These are phyloP conservation scores for Cubamyces sp. DNA, from an alignment of 768 basidiomycete genomes.

Conservation along the genomic window DNA sequence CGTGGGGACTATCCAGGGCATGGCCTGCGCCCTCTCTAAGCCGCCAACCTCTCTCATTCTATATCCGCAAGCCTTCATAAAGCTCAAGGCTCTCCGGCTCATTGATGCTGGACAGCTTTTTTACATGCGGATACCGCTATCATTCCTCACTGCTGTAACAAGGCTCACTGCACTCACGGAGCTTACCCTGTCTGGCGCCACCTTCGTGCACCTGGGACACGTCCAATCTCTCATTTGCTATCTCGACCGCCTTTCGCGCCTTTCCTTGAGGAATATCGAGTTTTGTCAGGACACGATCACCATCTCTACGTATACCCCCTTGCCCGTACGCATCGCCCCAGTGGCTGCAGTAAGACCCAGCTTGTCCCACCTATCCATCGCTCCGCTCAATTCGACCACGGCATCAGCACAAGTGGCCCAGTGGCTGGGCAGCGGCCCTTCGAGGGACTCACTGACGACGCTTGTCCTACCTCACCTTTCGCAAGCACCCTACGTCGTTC, in stretches of 20 bases:
- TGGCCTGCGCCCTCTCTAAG: not conserved
- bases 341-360: not conserved
- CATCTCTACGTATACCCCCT: too few species aligned
- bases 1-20: not conserved
- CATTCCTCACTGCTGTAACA: not conserved
- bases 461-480: not conserved
- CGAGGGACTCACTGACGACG: not conserved
- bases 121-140: not conserved
- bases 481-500: not conserved
- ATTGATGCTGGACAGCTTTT: not conserved
- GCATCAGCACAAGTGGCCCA: not conserved
- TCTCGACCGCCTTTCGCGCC: not conserved
- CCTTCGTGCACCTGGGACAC: not conserved
- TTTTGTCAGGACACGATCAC: not conserved
- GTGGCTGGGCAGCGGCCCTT: not conserved
- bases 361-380: not conserved
- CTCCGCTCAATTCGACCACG: not conserved
- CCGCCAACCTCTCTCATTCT: not conserved
- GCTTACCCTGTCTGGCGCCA: constrained; percentile 1
- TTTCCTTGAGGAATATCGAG: not conserved
- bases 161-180: not conserved
- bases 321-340: too few species aligned
- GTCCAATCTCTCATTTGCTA: not conserved
- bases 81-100: not conserved
- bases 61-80: not conserved